Base-by-base conservation (phyloP, 2,329 filamentous ascomycete genomes). In the Hymenoscyphus infarciens region DNA sequence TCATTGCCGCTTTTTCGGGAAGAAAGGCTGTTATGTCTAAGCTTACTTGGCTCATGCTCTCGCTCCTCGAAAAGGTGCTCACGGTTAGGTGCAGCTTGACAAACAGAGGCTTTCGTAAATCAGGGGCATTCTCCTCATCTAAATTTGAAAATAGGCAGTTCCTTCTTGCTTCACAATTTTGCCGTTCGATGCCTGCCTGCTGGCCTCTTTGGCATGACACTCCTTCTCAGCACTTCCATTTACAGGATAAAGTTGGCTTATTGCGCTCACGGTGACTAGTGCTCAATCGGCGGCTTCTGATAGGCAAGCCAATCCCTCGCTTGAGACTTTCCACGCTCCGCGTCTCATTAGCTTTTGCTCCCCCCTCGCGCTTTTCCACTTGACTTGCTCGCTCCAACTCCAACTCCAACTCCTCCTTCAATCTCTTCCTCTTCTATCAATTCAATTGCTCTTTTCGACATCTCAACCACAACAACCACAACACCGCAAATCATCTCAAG, bases 51-150 rank as follows among this genome's bases (percentile, higher is more conserved):
- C 45, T 52, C 45, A 52, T 52, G 45, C 45, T 64, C 33, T 31
- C 61, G 45, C 58, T 55, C 55, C 31, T 22, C 42, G 19, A 22
- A 13, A 22, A 52, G 25, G 63, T 55, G 58, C 56, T 31, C 60
- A 49, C 64, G 68, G 67, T 56, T 67, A 64, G 39, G 61, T 68
- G 69, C 69, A 70, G 61, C 31, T 63, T 65, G 58, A 61, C 67
- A 68, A 69, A 69, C 63, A 64, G 25, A 59, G 16, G 38, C 31
- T 38, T 53, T 22, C 19, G 39, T 31, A 64, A 53, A 64, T 59
- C 10, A 10, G 29, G 49, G 45, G 59, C 57, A 39, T 60, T 64
- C 59, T 38, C 35, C 13, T 54, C 39, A 53, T 54, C 60, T 57
- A 54, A 39, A 52, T 1, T 19, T 22, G 54, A 62, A 45, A 62